phyloP scores from a whole-genome alignment of 352 stramenopile genomes.

The Elongisporangium prolatum region DNA sequence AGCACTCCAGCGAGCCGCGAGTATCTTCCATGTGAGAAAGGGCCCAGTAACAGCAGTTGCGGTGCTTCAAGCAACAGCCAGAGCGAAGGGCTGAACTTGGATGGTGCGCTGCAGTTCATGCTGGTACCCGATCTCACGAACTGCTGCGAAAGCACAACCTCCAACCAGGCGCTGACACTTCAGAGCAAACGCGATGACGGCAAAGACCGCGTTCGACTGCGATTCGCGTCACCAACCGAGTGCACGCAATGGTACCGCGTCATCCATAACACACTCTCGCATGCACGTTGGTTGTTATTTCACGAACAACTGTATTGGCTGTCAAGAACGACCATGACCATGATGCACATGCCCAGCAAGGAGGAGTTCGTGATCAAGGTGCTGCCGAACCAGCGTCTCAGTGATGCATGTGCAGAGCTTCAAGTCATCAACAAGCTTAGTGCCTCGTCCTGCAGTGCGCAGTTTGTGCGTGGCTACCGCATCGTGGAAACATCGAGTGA shows the following conservation, averaged over 20 bases:
- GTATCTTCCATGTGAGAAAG: not conserved
- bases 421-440: slow-evolving; percentile 32
- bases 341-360: slow-evolving; percentile 7
- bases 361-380: slow-evolving; percentile 46
- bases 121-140: not conserved
- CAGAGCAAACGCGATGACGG: not conserved
- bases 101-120: not conserved
- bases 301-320: not conserved
- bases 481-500: slow-evolving; percentile 43
- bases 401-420: slow-evolving; percentile 29
- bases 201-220: not conserved
- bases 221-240: not conserved
- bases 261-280: not conserved
- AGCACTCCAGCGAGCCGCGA: not conserved
- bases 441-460: slow-evolving; percentile 7
- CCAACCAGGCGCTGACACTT: not conserved
- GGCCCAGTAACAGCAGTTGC: not conserved
- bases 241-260: not conserved
- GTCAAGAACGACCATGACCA: not conserved
- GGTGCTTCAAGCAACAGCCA: not conserved
- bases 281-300: not conserved
- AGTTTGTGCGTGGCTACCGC: slow-evolving; percentile 35
- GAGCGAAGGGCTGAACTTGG: not conserved
- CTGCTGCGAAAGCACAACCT: not conserved
- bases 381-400: slow-evolving; percentile 12